Evolutionary conservation across 2,329 filamentous ascomycete species (phyloP).

Genomic region (Pseudogymnoascus destructans): DNA sequence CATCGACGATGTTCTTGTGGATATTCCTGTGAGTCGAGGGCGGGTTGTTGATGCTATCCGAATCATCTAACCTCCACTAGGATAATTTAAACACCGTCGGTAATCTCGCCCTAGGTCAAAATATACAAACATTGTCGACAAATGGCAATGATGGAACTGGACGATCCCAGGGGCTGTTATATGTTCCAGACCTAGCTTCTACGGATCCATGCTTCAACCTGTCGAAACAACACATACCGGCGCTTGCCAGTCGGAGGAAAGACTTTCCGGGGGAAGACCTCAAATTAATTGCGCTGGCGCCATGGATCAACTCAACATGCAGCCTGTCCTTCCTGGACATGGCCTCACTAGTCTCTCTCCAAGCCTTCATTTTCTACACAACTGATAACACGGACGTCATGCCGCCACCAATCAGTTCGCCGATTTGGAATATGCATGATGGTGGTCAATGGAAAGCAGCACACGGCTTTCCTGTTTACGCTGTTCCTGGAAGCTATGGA

Average conservation of each 20-base stretch:
- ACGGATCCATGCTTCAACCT: constrained; percentile 49
- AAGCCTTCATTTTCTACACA: constrained; percentile 51
- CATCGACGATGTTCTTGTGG: neutral
- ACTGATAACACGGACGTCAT: constrained; percentile 41
- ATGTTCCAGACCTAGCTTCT: constrained; percentile 57
- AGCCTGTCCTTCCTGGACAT: constrained; percentile 57
- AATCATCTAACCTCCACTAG: neutral
- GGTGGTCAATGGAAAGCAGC: constrained; percentile 54
- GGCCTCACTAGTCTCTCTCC: constrained; percentile 43
- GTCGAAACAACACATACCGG: constrained; percentile 54
- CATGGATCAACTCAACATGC: constrained; percentile 69
- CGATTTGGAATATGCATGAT: constrained; percentile 59
- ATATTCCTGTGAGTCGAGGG: neutral
- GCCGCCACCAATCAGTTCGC: constrained; percentile 52
- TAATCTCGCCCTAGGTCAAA: neutral
- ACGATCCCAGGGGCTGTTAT: constrained; percentile 65
- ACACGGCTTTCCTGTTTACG: constrained; percentile 73
- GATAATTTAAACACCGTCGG: neutral
- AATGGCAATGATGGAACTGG: constrained; percentile 47
- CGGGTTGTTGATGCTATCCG: neutral
- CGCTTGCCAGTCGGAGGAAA: constrained; percentile 58
- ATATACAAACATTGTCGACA: constrained; percentile 61
- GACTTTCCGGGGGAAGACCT: constrained; percentile 54
- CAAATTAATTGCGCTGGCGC: constrained; percentile 67
- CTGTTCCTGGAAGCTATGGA: constrained; percentile 57